These are phyloP conservation scores for Hirsutella minnesotensis DNA, from an alignment of 2,329 filamentous ascomycete genomes.

Conservation along the genomic window DNA sequence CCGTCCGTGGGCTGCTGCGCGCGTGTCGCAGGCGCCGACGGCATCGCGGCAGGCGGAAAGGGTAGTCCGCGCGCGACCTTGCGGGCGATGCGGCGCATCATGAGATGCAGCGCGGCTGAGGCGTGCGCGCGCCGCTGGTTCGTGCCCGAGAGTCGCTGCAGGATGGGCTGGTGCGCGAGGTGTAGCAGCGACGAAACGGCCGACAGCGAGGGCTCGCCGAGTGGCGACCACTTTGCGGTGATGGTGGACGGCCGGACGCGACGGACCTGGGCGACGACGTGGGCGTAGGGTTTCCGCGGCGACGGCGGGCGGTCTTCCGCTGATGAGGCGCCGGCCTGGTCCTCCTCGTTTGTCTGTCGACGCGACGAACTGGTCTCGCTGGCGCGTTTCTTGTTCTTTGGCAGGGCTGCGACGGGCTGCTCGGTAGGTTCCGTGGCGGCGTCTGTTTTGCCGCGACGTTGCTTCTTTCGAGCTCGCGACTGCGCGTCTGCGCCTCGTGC, in stretches of 20 bases:
- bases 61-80: constrained; percentile 50
- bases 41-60: constrained; percentile 45
- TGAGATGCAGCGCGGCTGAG: constrained; percentile 39
- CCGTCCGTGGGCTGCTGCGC: constrained; percentile 18
- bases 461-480: too few species aligned
- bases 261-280: constrained; percentile 37
- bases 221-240: constrained; percentile 53
- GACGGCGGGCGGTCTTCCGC: constrained; percentile 10
- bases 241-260: constrained; percentile 52
- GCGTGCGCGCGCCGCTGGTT: constrained; percentile 39
- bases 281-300: constrained; percentile 29
- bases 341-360: constrained; percentile 3
- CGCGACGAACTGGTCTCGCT: background rate
- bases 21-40: constrained; percentile 9
- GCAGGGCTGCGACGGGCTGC: too few species aligned
- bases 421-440: too few species aligned
- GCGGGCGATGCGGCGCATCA: constrained; percentile 42
- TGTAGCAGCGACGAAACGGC: constrained; percentile 44
- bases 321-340: constrained; percentile 4
- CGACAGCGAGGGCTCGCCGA: constrained; percentile 41
- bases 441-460: too few species aligned
- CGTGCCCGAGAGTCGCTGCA: constrained; percentile 40
- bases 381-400: too few species aligned
- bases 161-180: constrained; percentile 49
- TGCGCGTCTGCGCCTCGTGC: too few species aligned